Base-by-base conservation (phyloP, 345 rosid species). In the Eucalyptus grandis region DNA sequence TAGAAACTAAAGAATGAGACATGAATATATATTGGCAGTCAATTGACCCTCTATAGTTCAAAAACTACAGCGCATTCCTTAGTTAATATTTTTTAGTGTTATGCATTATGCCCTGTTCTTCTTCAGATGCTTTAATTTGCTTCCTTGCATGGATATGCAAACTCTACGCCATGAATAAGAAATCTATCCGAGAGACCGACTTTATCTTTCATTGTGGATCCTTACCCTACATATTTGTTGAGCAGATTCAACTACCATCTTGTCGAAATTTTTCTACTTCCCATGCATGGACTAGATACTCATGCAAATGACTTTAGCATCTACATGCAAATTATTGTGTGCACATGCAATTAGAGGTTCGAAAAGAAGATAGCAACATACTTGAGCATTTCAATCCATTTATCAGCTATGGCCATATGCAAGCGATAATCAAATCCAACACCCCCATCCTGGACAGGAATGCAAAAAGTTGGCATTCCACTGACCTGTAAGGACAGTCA, bases 381-480 rank as follows among this genome's bases (percentile, higher is more conserved):
- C 99, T 98, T 90, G 67, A 98, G 98, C 90, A 98, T 93, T 93
- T 97, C 98, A 87, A 98, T 98, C 99, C 99, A 98, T 91, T 98
- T 98, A 92, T 98, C 99, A 56, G 99, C 97, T 88, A 98, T 91
- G 47, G 99, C 99, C 99, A 98, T 98, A 85, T 98, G 99, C 89
- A 98, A 94, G 82, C 99, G 98, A 92, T 97, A 98, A 94, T 98
- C 98, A 91, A 98, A 98, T 91, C 99, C 99, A 88, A 98, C 95
- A 49, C 99, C 99, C 88, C 99, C 99, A 91, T 97, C 98, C 92
- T 94, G 89, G 69, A 96, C 95, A 90, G 99, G 96, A 90, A 98
- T 89, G 92, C 99, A 94, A 89, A n/a, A 95, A 43, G 98, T 95
- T 94, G 99, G 99, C 99, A 98, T 98, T 92, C 99, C 99, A 86